Percentiles rank a stretch among this genome's conserved stretches.
phyloP scores from a whole-genome alignment of 169 alveolate genomes.

The Perkinsus olseni region DNA sequence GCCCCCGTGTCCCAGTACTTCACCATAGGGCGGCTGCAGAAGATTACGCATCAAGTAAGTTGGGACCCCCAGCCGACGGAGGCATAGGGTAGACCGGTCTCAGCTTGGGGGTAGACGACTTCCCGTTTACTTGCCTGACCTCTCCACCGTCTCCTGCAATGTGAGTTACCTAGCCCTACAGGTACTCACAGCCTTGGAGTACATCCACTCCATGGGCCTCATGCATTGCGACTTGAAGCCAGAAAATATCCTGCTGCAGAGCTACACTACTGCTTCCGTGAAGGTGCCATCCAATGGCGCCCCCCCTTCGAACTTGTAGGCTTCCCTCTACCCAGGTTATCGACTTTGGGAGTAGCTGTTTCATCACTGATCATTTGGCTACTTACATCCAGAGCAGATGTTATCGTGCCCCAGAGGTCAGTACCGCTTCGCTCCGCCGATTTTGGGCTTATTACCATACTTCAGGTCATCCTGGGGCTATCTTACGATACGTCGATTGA shows the following conservation, averaged over 20 bases:
- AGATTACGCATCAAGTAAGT: conserved; percentile 14
- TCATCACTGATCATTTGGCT: conserved; percentile 78
- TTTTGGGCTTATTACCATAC: no score
- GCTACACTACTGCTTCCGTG: background rate
- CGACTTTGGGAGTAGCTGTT: conserved; percentile 92
- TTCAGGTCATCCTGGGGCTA: conserved; percentile 77
- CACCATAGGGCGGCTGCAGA: conserved; percentile 10
- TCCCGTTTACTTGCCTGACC: no score
- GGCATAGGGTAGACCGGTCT: no score
- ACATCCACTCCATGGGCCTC: conserved; percentile 54
- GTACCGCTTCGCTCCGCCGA: background rate
- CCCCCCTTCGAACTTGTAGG: background rate
- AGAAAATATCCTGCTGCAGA: conserved; percentile 80
- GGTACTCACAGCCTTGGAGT: conserved; percentile 58
- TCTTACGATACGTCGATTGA: conserved; percentile 94
- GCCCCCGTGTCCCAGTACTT: background rate
- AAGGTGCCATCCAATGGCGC: background rate
- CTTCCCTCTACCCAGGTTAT: conserved; percentile 69
- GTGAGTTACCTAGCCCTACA: conserved; percentile 40
- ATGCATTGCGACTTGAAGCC: conserved; percentile 91
- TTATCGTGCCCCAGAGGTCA: conserved; percentile 95
- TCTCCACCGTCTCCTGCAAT: conserved; percentile 17
- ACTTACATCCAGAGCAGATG: conserved; percentile 91
- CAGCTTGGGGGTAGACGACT: no score
- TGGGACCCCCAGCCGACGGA: no score